A percentile compares a stretch with the other conserved stretches of the same genome.
phyloP scores from a whole-genome alignment of 441 rosid genomes.

The Adansonia madagascariensis region DNA sequence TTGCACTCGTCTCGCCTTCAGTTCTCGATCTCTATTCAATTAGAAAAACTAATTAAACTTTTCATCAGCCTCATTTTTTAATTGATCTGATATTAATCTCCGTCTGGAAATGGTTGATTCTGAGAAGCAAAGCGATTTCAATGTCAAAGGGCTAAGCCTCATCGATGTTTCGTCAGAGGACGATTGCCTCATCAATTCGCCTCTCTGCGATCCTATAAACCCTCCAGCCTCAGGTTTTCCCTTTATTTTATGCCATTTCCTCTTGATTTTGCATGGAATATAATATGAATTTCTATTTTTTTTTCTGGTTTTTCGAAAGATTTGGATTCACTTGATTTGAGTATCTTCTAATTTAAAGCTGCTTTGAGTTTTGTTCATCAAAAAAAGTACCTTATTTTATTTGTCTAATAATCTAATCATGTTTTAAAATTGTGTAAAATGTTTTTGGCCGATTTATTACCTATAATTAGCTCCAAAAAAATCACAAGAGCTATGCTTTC shows the following conservation, averaged over 20 bases:
- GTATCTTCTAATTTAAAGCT: background rate
- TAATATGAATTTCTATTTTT: background rate
- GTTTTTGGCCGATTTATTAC: background rate
- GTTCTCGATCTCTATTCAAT: background rate
- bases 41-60: background rate
- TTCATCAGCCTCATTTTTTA: background rate
- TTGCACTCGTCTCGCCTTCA: background rate
- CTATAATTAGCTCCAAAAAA: background rate
- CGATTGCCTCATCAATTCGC: constrained; percentile 73
- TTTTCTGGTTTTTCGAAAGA: background rate
- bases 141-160: constrained; percentile 55
- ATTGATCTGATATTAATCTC: constrained; percentile 26
- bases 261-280: background rate
- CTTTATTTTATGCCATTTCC: background rate
- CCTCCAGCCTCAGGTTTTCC: constrained; percentile 20
- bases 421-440: background rate
- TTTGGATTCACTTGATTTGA: background rate
- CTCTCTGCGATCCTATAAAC: constrained; percentile 38
- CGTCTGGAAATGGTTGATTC: constrained; percentile 54
- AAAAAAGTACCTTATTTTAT: too few relatives aligned
- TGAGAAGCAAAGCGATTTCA: constrained; percentile 40
- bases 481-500: background rate
- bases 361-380: too few relatives aligned
- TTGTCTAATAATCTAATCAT: background rate
- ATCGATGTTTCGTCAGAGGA: constrained; percentile 82